Evolutionary conservation across 2,329 filamentous ascomycete genomes (phyloP).

Genomic region (Monilinia vaccinii-corymbosi): DNA sequence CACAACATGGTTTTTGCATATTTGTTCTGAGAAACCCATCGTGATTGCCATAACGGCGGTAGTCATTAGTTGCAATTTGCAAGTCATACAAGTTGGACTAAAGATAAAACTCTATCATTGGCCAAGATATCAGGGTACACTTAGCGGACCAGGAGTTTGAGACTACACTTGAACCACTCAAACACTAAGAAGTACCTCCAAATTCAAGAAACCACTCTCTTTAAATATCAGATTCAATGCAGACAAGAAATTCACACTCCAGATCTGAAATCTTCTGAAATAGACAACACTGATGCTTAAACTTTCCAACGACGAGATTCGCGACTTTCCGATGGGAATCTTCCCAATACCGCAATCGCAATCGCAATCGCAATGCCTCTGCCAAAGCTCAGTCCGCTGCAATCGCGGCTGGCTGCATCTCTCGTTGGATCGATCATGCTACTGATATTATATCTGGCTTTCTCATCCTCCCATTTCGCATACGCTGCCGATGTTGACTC

Average conservation of each 20-base stretch:
- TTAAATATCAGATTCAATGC: neutral
- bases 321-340: slow-evolving; percentile 8
- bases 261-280: neutral
- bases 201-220: neutral
- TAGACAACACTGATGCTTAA: neutral
- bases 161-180: slow-evolving; percentile 9
- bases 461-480: slow-evolving; percentile 51
- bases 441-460: slow-evolving; percentile 49
- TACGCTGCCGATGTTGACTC: slow-evolving; percentile 49
- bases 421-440: slow-evolving; percentile 51
- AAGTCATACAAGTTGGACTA: neutral
- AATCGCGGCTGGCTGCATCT: slow-evolving; percentile 63
- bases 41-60: neutral
- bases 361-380: slow-evolving; percentile 26
- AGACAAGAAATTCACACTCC: neutral
- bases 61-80: neutral
- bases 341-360: neutral
- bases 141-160: slow-evolving; percentile 1
- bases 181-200: slow-evolving; percentile 3
- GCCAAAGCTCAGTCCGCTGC: slow-evolving; percentile 53
- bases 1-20: neutral
- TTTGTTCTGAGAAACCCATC: neutral
- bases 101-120: slow-evolving; percentile 8
- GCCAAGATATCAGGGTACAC: neutral
- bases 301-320: neutral